phyloP scores from a whole-genome alignment of 805 yeast species.

The Schwanniomyces pseudopolymorphus region DNA sequence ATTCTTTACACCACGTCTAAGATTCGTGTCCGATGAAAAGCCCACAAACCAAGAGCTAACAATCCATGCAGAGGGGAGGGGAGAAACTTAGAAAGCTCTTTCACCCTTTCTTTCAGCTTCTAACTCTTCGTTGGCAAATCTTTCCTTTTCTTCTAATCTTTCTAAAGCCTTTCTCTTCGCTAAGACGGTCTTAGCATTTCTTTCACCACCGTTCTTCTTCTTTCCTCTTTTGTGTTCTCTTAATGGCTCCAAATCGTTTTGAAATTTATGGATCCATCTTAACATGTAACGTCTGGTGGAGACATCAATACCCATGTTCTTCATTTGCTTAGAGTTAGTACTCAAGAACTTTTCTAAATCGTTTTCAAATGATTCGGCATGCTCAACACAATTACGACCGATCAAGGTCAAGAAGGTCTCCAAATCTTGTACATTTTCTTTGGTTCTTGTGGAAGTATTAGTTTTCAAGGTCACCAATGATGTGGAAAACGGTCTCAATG shows the following conservation, averaged over 20 bases:
- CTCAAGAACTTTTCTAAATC: slow-evolving; percentile 61
- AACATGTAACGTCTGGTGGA: slow-evolving; percentile 71
- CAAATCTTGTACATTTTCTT: slow-evolving; percentile 57
- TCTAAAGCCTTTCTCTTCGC: slow-evolving; percentile 62
- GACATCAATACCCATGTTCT: slow-evolving; percentile 74
- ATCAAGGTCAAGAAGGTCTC: slow-evolving; percentile 70
- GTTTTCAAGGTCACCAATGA: slow-evolving; percentile 32
- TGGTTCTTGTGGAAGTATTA: slow-evolving; percentile 52
- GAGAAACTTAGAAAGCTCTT: slow-evolving; percentile 30
- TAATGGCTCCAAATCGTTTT: slow-evolving; percentile 53
- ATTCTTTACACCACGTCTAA: background rate
- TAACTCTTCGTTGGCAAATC: slow-evolving; percentile 33
- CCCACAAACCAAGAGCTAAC: background rate
- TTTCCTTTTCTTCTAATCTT: slow-evolving; percentile 53
- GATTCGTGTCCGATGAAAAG: background rate
- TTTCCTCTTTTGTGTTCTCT: slow-evolving; percentile 62
- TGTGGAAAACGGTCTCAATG: slow-evolving; percentile 7
- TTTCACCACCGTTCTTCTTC: slow-evolving; percentile 83
- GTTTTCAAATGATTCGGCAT: slow-evolving; percentile 61
- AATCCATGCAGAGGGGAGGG: background rate
- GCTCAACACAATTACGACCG: slow-evolving; percentile 74
- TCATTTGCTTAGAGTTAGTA: slow-evolving; percentile 55
- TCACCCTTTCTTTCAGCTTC: slow-evolving; percentile 44
- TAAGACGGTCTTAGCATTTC: slow-evolving; percentile 56
- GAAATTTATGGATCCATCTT: slow-evolving; percentile 67